Percentiles rank a stretch among this genome's conserved stretches.
Evolutionary conservation across 352 stramenopile species (phyloP).

Genomic region (Elongisporangium prolatum): DNA sequence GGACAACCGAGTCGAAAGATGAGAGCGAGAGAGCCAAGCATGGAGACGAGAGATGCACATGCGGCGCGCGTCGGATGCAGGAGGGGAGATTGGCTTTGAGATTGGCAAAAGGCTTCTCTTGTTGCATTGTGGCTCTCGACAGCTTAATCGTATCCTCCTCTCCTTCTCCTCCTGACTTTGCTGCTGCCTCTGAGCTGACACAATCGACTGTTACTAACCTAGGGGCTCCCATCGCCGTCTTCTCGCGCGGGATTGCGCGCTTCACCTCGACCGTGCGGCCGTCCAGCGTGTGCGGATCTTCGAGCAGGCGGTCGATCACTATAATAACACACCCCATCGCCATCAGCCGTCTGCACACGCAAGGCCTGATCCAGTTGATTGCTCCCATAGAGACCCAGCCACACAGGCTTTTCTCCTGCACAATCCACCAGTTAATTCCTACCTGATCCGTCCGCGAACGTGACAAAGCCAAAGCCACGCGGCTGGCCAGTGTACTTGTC

Average conservation of each 20-base stretch:
- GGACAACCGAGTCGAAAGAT: slow-evolving; percentile 4
- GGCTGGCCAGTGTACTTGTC: slow-evolving; percentile 92
- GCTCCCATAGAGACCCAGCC: no score
- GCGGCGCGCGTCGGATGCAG: slow-evolving; percentile 2
- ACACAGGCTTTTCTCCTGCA: no score
- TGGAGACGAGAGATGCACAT: neutral
- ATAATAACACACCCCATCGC: slow-evolving; percentile 20
- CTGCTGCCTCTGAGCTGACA: neutral
- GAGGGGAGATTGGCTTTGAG: neutral
- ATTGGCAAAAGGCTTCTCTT: slow-evolving; percentile 7
- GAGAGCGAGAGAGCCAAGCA: slow-evolving; percentile 12
- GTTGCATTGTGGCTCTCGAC: slow-evolving; percentile 19
- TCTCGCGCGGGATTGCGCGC: slow-evolving; percentile 86
- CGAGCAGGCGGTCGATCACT: slow-evolving; percentile 81
- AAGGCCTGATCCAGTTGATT: no score
- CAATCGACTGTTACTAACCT: slow-evolving; percentile 56
- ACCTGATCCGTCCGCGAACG: slow-evolving; percentile 88
- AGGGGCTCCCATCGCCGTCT: slow-evolving; percentile 39
- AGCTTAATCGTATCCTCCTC: slow-evolving; percentile 14
- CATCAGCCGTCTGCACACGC: slow-evolving; percentile 12
- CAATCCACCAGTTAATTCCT: no score
- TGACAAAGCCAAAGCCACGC: slow-evolving; percentile 92
- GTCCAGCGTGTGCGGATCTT: slow-evolving; percentile 87
- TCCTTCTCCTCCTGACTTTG: slow-evolving; percentile 21
- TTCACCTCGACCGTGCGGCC: slow-evolving; percentile 91